These are phyloP conservation scores for Heterobasidion occidentale DNA, from an alignment of 1,284 basidiomycete species.

Conservation along the genomic window DNA sequence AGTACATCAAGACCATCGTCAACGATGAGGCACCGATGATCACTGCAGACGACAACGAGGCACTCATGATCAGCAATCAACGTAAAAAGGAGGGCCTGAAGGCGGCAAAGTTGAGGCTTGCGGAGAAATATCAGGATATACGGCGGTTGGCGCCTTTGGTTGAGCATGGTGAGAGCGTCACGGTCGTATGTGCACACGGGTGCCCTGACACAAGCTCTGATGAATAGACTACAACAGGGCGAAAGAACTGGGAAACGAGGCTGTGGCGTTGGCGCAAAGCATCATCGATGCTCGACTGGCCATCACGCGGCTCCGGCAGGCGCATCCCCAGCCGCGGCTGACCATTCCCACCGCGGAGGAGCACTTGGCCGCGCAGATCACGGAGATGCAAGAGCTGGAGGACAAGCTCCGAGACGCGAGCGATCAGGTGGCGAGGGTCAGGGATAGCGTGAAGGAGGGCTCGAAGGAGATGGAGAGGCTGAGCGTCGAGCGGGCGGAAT, in stretches of 20 bases:
- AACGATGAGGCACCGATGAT: slow-evolving; percentile 74
- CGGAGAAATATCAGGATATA: slow-evolving; percentile 54
- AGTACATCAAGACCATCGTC: slow-evolving; percentile 78
- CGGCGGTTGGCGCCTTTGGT: slow-evolving; percentile 54
- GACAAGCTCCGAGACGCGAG: slow-evolving; percentile 43
- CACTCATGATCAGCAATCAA: slow-evolving; percentile 50
- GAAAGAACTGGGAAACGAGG: slow-evolving; percentile 44
- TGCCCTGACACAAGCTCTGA: neutral
- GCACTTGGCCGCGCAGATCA: slow-evolving; percentile 62
- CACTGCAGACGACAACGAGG: slow-evolving; percentile 67
- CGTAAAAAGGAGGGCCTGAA: slow-evolving; percentile 65
- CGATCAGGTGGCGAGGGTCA: slow-evolving; percentile 40
- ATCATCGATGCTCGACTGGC: slow-evolving; percentile 76
- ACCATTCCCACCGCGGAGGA: slow-evolving; percentile 67
- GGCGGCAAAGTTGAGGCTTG: slow-evolving; percentile 51
- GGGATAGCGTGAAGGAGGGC: slow-evolving; percentile 48
- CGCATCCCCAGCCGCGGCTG: slow-evolving; percentile 69
- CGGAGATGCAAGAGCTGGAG: slow-evolving; percentile 65
- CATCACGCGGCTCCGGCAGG: slow-evolving; percentile 68
- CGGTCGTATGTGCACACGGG: neutral
- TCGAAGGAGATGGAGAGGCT: slow-evolving; percentile 58
- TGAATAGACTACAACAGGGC: slow-evolving; percentile 50
- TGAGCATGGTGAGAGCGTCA: slow-evolving; percentile 43
- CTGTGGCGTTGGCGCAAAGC: slow-evolving; percentile 55
- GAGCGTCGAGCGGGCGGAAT: slow-evolving; percentile 58